Conservation (phyloP, 2,329 filamentous ascomycete genomes). For the Fusarium clavum region DNA sequence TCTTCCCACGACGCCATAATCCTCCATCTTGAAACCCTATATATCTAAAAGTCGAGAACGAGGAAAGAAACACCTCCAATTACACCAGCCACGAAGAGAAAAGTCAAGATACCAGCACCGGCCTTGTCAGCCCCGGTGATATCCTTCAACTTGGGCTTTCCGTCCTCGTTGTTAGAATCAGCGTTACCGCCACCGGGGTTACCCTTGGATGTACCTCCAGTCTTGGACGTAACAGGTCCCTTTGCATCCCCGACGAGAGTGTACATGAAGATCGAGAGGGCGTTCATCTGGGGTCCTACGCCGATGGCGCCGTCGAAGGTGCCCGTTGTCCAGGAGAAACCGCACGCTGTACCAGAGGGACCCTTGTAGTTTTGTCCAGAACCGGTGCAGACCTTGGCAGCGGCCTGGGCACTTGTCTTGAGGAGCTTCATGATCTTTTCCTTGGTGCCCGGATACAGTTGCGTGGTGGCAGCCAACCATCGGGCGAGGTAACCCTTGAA, state of each 20-base stretch:
- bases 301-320: conserved; percentile 70
- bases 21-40: neutral
- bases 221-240: conserved; percentile 62
- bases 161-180: conserved; percentile 46
- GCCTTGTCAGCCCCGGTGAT: conserved; percentile 65
- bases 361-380: conserved; percentile 60
- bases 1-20: conserved; percentile 5
- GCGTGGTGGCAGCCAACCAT: conserved; percentile 69
- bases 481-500: conserved; percentile 82
- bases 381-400: conserved; percentile 64
- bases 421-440: conserved; percentile 64
- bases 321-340: conserved; percentile 71
- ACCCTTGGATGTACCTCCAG: conserved; percentile 70
- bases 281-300: conserved; percentile 78
- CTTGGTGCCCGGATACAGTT: conserved; percentile 65
- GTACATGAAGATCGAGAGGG: conserved; percentile 71
- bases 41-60: conserved; percentile 19
- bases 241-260: conserved; percentile 61
- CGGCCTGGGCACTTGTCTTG: conserved; percentile 62
- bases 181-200: conserved; percentile 59
- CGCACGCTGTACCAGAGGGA: conserved; percentile 70
- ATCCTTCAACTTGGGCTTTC: conserved; percentile 22
- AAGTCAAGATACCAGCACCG: conserved; percentile 67
- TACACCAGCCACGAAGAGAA: conserved; percentile 60
- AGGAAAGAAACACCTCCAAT: conserved; percentile 60